Percentiles rank a stretch among this genome's conserved stretches.
These are phyloP conservation scores for Cephaloascus albidus DNA, from an alignment of 805 yeast genomes.

Conservation along the genomic window DNA sequence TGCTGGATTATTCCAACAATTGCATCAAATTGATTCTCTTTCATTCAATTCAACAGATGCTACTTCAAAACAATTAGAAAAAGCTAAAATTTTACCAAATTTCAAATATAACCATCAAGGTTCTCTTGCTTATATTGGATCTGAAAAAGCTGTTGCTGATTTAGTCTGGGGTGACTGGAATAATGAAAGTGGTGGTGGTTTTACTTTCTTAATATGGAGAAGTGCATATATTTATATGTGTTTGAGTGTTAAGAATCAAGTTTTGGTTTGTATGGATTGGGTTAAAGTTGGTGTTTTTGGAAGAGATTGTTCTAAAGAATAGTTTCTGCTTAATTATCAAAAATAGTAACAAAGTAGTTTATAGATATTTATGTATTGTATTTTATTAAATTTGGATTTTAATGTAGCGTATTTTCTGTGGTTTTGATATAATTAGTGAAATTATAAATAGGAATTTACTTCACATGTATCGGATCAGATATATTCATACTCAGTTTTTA, in stretches of 20 bases:
- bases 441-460: too few species aligned
- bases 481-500: too few species aligned
- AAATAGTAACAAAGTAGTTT: too few species aligned
- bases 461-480: too few species aligned
- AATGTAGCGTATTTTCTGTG: too few species aligned
- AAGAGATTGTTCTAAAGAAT: conserved; percentile 87
- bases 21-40: conserved; percentile 51
- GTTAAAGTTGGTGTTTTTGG: conserved; percentile 80
- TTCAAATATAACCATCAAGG: conserved; percentile 87
- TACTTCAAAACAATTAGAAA: conserved; percentile 31
- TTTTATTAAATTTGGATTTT: too few species aligned
- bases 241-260: conserved; percentile 79
- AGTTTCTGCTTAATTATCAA: conserved; percentile 11
- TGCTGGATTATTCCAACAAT: conserved; percentile 59
- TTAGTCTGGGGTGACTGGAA: conserved; percentile 72
- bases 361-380: too few species aligned
- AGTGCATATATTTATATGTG: conserved; percentile 90
- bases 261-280: conserved; percentile 86
- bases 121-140: conserved; percentile 88
- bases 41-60: conserved; percentile 32
- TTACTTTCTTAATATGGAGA: conserved; percentile 92
- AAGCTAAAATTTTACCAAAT: conserved; percentile 36
- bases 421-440: too few species aligned
- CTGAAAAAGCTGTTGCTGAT: conserved; percentile 92
- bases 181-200: conserved; percentile 74